Conservation (phyloP, 2,329 filamentous ascomycete species). For the Xylaria sp. region DNA sequence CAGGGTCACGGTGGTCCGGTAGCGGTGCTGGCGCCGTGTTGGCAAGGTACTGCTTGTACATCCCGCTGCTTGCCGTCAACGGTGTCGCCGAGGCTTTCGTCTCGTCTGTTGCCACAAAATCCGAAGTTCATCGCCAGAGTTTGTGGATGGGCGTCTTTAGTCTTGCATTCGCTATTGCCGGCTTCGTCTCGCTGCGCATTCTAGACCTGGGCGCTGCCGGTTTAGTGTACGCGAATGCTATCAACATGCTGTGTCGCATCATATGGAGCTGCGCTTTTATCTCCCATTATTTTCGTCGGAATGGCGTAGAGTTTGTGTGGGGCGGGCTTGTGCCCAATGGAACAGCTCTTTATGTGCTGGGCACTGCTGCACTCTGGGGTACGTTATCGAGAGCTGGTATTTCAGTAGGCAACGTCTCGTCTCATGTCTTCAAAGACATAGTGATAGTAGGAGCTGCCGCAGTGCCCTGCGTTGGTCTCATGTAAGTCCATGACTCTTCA, state of each 20-base stretch:
- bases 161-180: conserved; percentile 72
- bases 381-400: conserved; percentile 36
- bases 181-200: conserved; percentile 75
- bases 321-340: conserved; percentile 51
- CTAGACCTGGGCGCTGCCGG: conserved; percentile 75
- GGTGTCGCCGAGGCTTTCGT: conserved; percentile 93
- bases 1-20: conserved; percentile 76
- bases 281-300: conserved; percentile 60
- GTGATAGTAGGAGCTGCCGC: conserved; percentile 57
- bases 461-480: conserved; percentile 56
- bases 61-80: conserved; percentile 90
- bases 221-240: conserved; percentile 82
- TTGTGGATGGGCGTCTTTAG: conserved; percentile 87
- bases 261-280: conserved; percentile 81
- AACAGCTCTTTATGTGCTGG: conserved; percentile 49
- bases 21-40: conserved; percentile 77
- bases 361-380: conserved; percentile 50
- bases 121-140: conserved; percentile 77
- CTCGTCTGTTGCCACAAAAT: conserved; percentile 78
- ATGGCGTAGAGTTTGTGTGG: conserved; percentile 50
- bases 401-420: conserved; percentile 40
- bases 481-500: conserved; percentile 61
- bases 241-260: conserved; percentile 89
- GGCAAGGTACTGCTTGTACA: conserved; percentile 85
- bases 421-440: conserved; percentile 47